Evolutionary conservation across 176 grass and related monocot genomes (phyloP).

Genomic region (Puccinellia tenuiflora): DNA sequence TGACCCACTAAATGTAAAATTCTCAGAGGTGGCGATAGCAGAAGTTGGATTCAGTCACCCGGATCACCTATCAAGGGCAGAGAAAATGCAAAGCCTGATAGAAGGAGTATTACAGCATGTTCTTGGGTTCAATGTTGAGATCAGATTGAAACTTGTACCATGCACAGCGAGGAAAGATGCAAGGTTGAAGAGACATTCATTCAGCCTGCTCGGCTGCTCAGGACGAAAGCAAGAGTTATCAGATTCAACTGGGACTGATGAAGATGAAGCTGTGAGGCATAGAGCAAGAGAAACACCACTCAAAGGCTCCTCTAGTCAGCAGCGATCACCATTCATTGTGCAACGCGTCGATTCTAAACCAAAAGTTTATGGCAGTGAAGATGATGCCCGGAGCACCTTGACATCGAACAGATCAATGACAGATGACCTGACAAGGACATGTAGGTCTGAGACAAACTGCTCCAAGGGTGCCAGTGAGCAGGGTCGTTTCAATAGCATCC

Average conservation of each 20-base stretch:
- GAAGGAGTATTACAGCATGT: constrained; percentile 64
- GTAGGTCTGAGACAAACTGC: constrained; percentile 47
- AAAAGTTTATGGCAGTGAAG: constrained; percentile 43
- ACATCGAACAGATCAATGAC: constrained; percentile 63
- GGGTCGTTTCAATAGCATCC: constrained; percentile 43
- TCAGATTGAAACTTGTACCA: constrained; percentile 67
- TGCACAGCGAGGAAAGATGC: constrained; percentile 40
- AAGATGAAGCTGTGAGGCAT: constrained; percentile 42
- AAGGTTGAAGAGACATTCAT: constrained; percentile 72
- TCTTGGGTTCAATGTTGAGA: constrained; percentile 83
- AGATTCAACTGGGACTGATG: constrained; percentile 61
- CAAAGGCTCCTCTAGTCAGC: constrained; percentile 58
- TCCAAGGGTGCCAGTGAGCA: constrained; percentile 62
- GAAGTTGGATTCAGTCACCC: constrained; percentile 87
- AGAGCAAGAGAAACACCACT: constrained; percentile 46
- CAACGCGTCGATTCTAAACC: constrained; percentile 39
- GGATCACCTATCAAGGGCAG: constrained; percentile 80
- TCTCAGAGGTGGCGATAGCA: constrained; percentile 77
- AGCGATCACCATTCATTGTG: constrained; percentile 41
- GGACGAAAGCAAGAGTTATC: constrained; percentile 82
- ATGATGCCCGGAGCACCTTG: constrained; percentile 51
- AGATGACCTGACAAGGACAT: constrained; percentile 55
- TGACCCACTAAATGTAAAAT: constrained; percentile 21
- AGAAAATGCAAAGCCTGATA: constrained; percentile 73
- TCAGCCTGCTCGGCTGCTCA: constrained; percentile 86